A percentile compares a stretch with the other conserved stretches of the same genome.
Conservation (phyloP, 305 asterid species). For the Ajuga reptans region DNA sequence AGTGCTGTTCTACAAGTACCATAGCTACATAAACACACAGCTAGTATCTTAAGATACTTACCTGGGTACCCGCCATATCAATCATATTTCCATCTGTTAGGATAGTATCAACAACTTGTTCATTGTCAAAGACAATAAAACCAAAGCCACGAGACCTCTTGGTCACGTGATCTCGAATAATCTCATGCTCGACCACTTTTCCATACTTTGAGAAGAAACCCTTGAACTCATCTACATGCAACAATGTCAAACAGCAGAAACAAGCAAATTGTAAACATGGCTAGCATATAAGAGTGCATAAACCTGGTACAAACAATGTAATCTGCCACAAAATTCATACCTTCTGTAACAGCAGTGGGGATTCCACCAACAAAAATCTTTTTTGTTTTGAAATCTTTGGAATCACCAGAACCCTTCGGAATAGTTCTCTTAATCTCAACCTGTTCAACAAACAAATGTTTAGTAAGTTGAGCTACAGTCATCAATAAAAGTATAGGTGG, state of each 20-base stretch:
- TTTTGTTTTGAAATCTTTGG: conserved; percentile 78
- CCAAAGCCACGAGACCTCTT: conserved; percentile 97
- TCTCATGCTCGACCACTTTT: conserved; percentile 82
- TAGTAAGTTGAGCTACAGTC: not conserved
- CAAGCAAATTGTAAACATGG: not conserved
- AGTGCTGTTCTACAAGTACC: conserved; percentile 10
- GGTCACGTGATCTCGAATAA: conserved; percentile 74
- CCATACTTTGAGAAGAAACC: conserved; percentile 72
- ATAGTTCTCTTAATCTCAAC: conserved; percentile 95
- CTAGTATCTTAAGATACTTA: conserved; percentile 27
- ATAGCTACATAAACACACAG: conserved; percentile 16
- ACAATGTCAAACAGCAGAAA: not conserved
- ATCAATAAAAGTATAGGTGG: not conserved
- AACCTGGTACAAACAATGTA: not conserved
- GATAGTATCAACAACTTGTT: conserved; percentile 68
- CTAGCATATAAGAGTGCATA: not conserved
- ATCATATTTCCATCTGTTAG: conserved; percentile 82
- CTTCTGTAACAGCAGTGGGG: conserved; percentile 73
- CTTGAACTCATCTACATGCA: conserved; percentile 63
- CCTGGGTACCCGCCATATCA: conserved; percentile 89
- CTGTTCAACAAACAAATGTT: conserved; percentile 26
- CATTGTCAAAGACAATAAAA: conserved; percentile 71
- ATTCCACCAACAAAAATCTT: conserved; percentile 90
- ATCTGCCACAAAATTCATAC: conserved; percentile 24
- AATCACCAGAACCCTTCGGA: conserved; percentile 80